Evolutionary conservation across 192 early-diverging fungal genomes (phyloP), one percentile per base, ranked within the genome.

Genomic region (Kickxella alabastrina): DNA sequence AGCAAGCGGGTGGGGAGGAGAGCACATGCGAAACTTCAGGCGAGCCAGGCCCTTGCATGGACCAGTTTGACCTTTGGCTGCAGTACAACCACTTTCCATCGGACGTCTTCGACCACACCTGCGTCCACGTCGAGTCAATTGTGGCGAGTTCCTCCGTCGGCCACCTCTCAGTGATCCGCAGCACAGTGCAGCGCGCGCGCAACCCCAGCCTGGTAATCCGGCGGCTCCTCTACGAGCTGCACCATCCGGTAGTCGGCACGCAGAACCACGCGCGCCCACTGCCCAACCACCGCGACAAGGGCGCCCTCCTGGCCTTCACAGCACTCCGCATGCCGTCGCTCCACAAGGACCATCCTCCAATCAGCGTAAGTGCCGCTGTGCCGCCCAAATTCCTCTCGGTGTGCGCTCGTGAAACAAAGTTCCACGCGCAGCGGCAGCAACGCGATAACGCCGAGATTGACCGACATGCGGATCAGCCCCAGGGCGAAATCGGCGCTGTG

Each of bases 341-440:
- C 6, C 68, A 72, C 0, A 22, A 42, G 13, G 21, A 13, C 1
- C 35, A 31, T 2, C 44, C n/a, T 12, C 5, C 6, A 1, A 39
- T 85, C 7, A 9, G 19, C 4, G 58, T 79, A 0, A 22, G 28
- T 13, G 42, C 54, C 10, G 69, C 55, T 6, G 72, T 78, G 35
- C 83, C 85, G 29, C 54, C 44, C 2, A 87, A 87, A 50, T 67
- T 87, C 27, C 59, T 66, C 17, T 62, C 75, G 10, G 65, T 85
- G 24, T 65, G 81, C 34, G 64, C 62, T 18, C 77, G 84, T 15
- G 85, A 87, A 44, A 57, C 68, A 7, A 77, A 57, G 50, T 84
- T 85, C 31, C 80, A 57, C 54, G 50, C 50, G 15, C 69, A 63
- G 14, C 56, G 70, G 14, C 49, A 61, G 35, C 52, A 68, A 2